Percentiles rank a stretch among this genome's conserved stretches.
Evolutionary conservation across 768 basidiomycete species (phyloP).

Genomic region (Lactifluus volemus): DNA sequence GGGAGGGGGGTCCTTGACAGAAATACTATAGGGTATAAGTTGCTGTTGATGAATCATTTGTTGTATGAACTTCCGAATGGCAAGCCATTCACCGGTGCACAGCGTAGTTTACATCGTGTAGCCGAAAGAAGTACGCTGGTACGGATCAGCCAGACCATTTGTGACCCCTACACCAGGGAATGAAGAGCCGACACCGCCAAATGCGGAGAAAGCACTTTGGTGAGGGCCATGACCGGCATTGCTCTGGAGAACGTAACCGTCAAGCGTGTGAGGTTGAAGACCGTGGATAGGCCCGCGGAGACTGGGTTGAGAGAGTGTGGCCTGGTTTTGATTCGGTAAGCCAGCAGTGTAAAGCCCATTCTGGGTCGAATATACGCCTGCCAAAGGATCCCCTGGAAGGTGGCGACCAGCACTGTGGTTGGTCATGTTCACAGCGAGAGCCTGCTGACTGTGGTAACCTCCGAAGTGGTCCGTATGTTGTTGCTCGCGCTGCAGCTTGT

Average conservation of each 20-base stretch:
- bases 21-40: slow-evolving; percentile 22
- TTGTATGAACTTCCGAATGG: slow-evolving; percentile 4
- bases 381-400: slow-evolving; percentile 43
- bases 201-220: slow-evolving; percentile 46
- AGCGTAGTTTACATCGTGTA: slow-evolving; percentile 62
- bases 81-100: slow-evolving; percentile 3
- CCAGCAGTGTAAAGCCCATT: slow-evolving; percentile 55
- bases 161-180: slow-evolving; percentile 41
- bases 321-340: slow-evolving; percentile 49
- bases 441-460: slow-evolving; percentile 50
- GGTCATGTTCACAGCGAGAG: slow-evolving; percentile 47
- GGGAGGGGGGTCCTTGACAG: slow-evolving; percentile 12
- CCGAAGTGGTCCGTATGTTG: slow-evolving; percentile 55
- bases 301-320: slow-evolving; percentile 28
- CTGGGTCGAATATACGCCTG: slow-evolving; percentile 58
- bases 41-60: slow-evolving; percentile 11
- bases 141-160: slow-evolving; percentile 58
- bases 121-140: slow-evolving; percentile 64
- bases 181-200: slow-evolving; percentile 42
- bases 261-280: slow-evolving; percentile 65
- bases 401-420: slow-evolving; percentile 47
- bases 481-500: slow-evolving; percentile 90
- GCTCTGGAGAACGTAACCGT: slow-evolving; percentile 74
- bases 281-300: slow-evolving; percentile 41
- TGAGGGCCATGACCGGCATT: slow-evolving; percentile 57